These are phyloP conservation scores for Xenoacremonium recifei DNA, from an alignment of 2,329 filamentous ascomycete species.

Conservation along the genomic window DNA sequence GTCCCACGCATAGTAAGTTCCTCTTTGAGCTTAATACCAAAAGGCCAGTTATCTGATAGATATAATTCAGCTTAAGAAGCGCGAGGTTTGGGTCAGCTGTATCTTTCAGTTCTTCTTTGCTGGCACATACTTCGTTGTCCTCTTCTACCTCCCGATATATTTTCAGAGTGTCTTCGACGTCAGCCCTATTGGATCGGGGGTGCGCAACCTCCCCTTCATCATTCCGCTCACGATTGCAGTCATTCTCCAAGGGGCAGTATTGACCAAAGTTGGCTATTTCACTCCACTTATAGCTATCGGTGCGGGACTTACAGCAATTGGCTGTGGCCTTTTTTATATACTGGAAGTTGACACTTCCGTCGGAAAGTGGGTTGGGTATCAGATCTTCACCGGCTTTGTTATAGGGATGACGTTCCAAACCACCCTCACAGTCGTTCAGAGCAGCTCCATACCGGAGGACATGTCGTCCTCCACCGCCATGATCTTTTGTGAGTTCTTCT, in stretches of 20 bases:
- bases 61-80: too few species aligned
- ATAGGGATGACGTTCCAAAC: conserved; percentile 42
- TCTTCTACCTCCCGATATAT: conserved; percentile 48
- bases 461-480: conserved; percentile 41
- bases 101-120: conserved; percentile 13
- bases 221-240: conserved; percentile 16
- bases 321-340: conserved; percentile 40
- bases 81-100: conserved; percentile 27
- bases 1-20: conserved; percentile 40
- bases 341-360: conserved; percentile 13
- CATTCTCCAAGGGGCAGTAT: conserved; percentile 21
- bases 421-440: conserved; percentile 41
- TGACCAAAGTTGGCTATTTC: conserved; percentile 35
- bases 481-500: conserved; percentile 34
- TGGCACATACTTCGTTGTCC: conserved; percentile 22
- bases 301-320: conserved; percentile 28
- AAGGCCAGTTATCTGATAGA: too few species aligned
- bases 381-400: conserved; percentile 41
- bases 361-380: conserved; percentile 21
- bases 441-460: conserved; percentile 39
- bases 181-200: conserved; percentile 19
- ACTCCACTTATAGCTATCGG: conserved; percentile 33
- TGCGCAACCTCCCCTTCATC: conserved; percentile 20
- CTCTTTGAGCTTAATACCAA: too few species aligned
- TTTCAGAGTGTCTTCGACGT: conserved; percentile 42